A percentile compares a stretch with the other conserved stretches of the same genome.
These are phyloP conservation scores for Chaetomium fimeti DNA, from an alignment of 495 filamentous ascomycete genomes.

Conservation along the genomic window DNA sequence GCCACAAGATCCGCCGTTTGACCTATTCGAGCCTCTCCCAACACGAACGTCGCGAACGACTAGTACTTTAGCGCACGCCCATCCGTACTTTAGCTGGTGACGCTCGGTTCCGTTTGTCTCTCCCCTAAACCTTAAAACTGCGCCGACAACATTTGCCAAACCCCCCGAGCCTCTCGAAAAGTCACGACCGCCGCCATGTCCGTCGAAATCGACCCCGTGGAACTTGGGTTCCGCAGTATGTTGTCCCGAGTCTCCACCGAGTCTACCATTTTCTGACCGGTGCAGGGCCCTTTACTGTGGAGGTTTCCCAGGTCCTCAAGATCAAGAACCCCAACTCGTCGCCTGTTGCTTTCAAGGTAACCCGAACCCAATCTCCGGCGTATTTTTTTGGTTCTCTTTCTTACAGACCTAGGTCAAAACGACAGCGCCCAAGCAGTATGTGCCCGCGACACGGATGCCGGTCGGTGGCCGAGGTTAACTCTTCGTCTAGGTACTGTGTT, in stretches of 20 bases:
- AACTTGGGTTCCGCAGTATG: slow-evolving; percentile 92
- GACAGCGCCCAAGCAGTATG: slow-evolving; percentile 97
- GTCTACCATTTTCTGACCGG: slow-evolving; percentile 28
- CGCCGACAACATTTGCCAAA: not conserved
- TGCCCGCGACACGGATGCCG: not conserved
- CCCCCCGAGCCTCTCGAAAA: not conserved
- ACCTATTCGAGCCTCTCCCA: not conserved
- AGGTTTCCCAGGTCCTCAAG: slow-evolving; percentile 80
- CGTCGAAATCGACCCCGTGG: slow-evolving; percentile 83
- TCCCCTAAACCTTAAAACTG: not conserved
- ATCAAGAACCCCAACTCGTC: slow-evolving; percentile 76
- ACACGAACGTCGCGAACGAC: not conserved
- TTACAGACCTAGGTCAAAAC: slow-evolving; percentile 80
- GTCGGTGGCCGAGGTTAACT: slow-evolving; percentile 14
- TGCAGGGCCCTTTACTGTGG: slow-evolving; percentile 87
- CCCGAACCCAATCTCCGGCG: slow-evolving; percentile 18
- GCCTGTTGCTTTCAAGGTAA: slow-evolving; percentile 95
- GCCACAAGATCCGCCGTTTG: not conserved
- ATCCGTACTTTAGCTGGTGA: too few relatives aligned
- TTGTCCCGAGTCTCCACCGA: slow-evolving; percentile 22
- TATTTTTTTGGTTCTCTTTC: not conserved
- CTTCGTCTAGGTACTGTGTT: slow-evolving; percentile 79
- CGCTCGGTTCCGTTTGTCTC: too few relatives aligned
- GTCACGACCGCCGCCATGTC: slow-evolving; percentile 64
- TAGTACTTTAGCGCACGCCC: not conserved